Evolutionary conservation across 345 rosid species (phyloP).

Genomic region (Murraya koenigii): DNA sequence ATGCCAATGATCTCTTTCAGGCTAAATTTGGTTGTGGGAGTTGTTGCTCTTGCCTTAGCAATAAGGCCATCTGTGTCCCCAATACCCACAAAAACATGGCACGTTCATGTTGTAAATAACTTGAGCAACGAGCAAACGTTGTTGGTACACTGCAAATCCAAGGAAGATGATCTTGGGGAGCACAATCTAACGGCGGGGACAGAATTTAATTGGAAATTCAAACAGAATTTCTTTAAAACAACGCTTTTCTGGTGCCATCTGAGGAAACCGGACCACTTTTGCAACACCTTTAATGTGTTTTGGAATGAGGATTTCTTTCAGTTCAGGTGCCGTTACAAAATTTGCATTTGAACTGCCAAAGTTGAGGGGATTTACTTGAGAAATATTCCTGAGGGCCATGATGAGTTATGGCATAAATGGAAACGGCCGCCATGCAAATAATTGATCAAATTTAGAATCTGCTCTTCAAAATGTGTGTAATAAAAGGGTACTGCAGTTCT

Average conservation of each 20-base stretch:
- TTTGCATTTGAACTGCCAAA: too few species aligned
- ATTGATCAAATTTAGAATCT: too few species aligned
- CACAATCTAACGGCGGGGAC: neutral
- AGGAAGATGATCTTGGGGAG: slow-evolving; percentile 4
- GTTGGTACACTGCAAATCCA: neutral
- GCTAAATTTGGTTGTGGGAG: neutral
- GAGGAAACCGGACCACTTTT: too few species aligned
- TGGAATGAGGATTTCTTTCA: neutral
- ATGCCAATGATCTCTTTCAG: neutral
- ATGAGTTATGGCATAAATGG: neutral
- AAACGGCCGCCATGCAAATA: too few species aligned
- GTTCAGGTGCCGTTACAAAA: too few species aligned
- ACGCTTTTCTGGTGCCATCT: neutral
- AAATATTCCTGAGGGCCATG: neutral
- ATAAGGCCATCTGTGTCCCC: neutral
- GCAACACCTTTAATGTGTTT: neutral
- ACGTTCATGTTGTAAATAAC: neutral
- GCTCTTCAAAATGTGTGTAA: too few species aligned
- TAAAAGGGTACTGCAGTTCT: too few species aligned
- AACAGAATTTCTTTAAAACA: neutral
- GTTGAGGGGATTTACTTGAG: too few species aligned
- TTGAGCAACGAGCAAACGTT: neutral
- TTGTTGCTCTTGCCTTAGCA: neutral
- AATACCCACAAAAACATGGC: neutral
- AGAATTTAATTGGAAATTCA: neutral